Evolutionary conservation across 495 filamentous ascomycete species (phyloP).

Genomic region (Annulohypoxylon stygium): DNA sequence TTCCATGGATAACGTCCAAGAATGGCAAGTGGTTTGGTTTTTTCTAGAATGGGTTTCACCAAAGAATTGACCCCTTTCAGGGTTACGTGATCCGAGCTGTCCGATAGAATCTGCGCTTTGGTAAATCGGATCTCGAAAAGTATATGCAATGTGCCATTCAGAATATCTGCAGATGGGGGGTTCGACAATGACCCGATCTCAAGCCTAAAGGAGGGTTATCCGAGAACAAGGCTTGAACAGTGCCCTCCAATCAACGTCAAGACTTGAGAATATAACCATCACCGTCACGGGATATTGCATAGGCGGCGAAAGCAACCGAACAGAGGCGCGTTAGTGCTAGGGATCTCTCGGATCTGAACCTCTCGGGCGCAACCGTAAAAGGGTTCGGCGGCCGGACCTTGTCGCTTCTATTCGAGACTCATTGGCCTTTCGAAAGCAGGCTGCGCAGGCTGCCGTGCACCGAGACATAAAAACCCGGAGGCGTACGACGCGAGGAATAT

Average conservation of each 20-base stretch:
- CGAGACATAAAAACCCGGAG: constrained; percentile 39
- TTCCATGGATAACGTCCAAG: not conserved
- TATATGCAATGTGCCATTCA: constrained; percentile 6
- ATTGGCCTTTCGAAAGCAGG: constrained; percentile 44
- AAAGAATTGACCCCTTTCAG: not conserved
- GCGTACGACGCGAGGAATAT: constrained; percentile 29
- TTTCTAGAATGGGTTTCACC: not conserved
- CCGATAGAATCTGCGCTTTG: not conserved
- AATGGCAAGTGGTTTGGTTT: not conserved
- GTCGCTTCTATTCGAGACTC: constrained; percentile 46
- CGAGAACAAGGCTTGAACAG: constrained; percentile 13
- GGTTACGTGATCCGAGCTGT: not conserved
- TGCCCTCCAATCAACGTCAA: constrained; percentile 21
- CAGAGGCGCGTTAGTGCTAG: not conserved
- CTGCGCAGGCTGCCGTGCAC: constrained; percentile 45
- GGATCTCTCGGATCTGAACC: constrained; percentile 16
- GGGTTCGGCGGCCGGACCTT: constrained; percentile 28
- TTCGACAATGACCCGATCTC: constrained; percentile 2
- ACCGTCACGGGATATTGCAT: constrained; percentile 35
- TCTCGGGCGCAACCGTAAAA: constrained; percentile 23
- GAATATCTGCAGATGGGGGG: not conserved
- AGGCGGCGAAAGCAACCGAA: constrained; percentile 15
- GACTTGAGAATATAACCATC: constrained; percentile 22
- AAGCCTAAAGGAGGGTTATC: not conserved
- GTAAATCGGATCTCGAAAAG: constrained; percentile 9